Evolutionary conservation across 257 asterid species (phyloP).

Genomic region (Haberlea rhodopensis): DNA sequence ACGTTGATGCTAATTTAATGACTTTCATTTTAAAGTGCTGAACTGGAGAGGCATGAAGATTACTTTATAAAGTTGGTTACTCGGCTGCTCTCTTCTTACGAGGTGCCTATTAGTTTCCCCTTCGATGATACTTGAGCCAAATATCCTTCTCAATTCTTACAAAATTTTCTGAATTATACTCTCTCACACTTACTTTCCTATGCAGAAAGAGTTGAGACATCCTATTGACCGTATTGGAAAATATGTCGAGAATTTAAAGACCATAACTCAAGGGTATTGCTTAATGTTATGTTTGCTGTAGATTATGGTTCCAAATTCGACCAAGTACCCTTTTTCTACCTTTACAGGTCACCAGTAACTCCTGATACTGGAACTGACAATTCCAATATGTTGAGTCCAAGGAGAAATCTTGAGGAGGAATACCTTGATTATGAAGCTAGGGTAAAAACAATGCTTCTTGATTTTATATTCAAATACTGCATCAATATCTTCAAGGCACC

Average conservation of each 20-base stretch:
- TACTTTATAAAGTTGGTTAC: constrained; percentile 70
- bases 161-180: constrained; percentile 21
- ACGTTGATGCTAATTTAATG: constrained; percentile 28
- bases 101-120: constrained; percentile 50
- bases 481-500: neutral
- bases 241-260: constrained; percentile 81
- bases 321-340: constrained; percentile 16
- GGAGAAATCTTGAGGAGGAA: constrained; percentile 88
- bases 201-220: constrained; percentile 81
- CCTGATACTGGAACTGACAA: constrained; percentile 43
- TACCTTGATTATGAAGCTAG: constrained; percentile 81
- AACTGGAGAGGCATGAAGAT: constrained; percentile 74
- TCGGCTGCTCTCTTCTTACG: constrained; percentile 70
- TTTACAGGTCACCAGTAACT: constrained; percentile 45
- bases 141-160: constrained; percentile 10
- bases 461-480: constrained; percentile 8
- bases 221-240: constrained; percentile 72
- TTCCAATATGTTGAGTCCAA: constrained; percentile 55
- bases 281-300: constrained; percentile 19
- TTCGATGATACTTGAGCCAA: neutral
- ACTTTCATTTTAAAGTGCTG: constrained; percentile 57
- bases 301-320: constrained; percentile 10
- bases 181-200: constrained; percentile 19
- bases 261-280: constrained; percentile 62
- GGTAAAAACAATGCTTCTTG: constrained; percentile 43